phyloP scores from a whole-genome alignment of 768 basidiomycete species.

The Serendipita sp. region DNA sequence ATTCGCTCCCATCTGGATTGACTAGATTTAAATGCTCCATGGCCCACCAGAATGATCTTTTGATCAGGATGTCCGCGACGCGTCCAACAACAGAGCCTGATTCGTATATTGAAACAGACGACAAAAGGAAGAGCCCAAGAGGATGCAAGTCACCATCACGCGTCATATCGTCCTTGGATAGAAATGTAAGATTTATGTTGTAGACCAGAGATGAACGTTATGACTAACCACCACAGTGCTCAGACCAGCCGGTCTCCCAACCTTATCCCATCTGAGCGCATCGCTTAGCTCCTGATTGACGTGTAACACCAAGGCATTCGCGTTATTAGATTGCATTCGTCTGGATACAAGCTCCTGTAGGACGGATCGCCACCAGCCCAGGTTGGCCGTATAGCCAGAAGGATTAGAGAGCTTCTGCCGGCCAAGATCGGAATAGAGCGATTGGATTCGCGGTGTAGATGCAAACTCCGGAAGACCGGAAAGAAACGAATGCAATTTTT shows the following conservation, averaged over 20 bases:
- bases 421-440: conserved; percentile 78
- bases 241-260: conserved; percentile 59
- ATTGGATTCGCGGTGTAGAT: conserved; percentile 18
- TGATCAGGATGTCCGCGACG: conserved; percentile 52
- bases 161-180: conserved; percentile 55
- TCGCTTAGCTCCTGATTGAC: conserved; percentile 41
- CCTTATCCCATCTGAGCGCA: conserved; percentile 42
- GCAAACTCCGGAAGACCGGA: conserved; percentile 12
- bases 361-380: conserved; percentile 74
- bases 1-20: conserved; percentile 24
- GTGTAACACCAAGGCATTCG: conserved; percentile 42
- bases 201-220: conserved; percentile 1
- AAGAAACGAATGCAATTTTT: neutral
- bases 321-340: conserved; percentile 31
- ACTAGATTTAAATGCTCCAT: conserved; percentile 63
- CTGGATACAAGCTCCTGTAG: conserved; percentile 42
- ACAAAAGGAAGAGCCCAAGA: conserved; percentile 35
- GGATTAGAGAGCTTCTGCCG: conserved; percentile 75
- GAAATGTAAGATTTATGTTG: conserved; percentile 22
- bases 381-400: conserved; percentile 57
- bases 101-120: conserved; percentile 47
- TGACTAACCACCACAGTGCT: conserved; percentile 56
- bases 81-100: conserved; percentile 51
- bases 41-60: conserved; percentile 75
- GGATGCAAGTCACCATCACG: conserved; percentile 29